Base-by-base conservation (phyloP, 306 rosid species). In the Geum urbanum region DNA sequence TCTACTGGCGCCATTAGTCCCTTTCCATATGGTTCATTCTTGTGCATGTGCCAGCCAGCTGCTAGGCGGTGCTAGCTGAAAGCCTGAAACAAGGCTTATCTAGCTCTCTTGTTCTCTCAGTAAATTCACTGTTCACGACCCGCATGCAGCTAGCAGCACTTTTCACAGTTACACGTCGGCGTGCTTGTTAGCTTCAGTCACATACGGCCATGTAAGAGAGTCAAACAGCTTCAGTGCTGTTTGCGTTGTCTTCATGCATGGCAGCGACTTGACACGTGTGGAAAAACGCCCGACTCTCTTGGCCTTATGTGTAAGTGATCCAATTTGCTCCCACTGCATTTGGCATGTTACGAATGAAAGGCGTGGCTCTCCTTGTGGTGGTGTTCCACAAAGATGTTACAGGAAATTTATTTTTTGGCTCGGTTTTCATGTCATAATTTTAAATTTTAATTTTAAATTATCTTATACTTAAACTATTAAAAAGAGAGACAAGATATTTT, bases 1-100 rank as follows among this genome's bases (percentile, higher is more conserved):
- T 68, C 54, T 14, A 27, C 71, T 47, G 64, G 37, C 37, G 37
- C 58, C 80, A 67, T 67, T 35, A 32, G 62, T 16, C 8, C 32
- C 32, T 47, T 4, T 52, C 13, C 27, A 58, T 32, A 58, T 58
- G 20, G 44, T 56, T 56, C 61, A 9, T 37, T 55, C 22, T 55
- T 10, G 7, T 32, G 12, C 37, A 4, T 20, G 32, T 54, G 37
- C 37, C 37, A 32, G 37, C 37, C 37, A 27, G 32, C 32, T n/a
- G n/a, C n/a, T n/a, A n/a, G n/a, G n/a, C n/a, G n/a, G n/a, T n/a
- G 37, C 37, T 4, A 27, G 32, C 32, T 27, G 32, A 27, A 2
- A 27, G 32, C 32, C 32, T 27, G 32, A 27, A 27, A 27, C 32
- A 27, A 27, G 32, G 2, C 32, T 27, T 27, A 27, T 27, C 32